Evolutionary conservation across 371 early-diverging fungal species (phyloP).

Genomic region (Choanephora cucurbitarum): DNA sequence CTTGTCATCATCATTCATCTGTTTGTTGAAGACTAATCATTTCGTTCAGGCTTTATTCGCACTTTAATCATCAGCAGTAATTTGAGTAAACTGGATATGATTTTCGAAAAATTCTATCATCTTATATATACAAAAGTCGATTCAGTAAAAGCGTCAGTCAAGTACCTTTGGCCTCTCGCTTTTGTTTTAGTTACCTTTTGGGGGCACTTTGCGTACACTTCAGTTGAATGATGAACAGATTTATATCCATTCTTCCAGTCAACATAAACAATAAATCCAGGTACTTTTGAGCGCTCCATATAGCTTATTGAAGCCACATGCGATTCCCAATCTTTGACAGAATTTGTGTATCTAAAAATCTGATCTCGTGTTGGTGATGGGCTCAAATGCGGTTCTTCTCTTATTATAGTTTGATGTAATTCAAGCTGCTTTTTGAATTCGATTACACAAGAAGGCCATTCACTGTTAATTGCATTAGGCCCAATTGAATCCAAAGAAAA

Average conservation of each 20-base stretch:
- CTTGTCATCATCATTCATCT: not conserved
- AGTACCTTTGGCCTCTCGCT: too few species aligned
- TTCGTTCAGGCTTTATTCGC: not conserved
- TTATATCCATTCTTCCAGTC: conserved; percentile 28
- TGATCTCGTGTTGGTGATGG: not conserved
- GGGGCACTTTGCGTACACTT: conserved; percentile 27
- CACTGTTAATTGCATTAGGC: conserved; percentile 1
- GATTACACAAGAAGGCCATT: conserved; percentile 20
- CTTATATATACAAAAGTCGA: not conserved
- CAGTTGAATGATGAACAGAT: conserved; percentile 24
- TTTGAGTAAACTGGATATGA: conserved; percentile 1
- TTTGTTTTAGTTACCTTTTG: conserved; percentile 15
- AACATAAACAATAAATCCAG: conserved; percentile 21
- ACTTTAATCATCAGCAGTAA: not conserved
- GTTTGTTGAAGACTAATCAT: not conserved
- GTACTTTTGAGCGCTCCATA: conserved; percentile 15
- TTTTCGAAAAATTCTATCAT: conserved; percentile 19
- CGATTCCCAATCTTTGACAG: conserved; percentile 20
- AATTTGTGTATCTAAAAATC: conserved; percentile 9
- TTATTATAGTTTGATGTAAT: too few species aligned
- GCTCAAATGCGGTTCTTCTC: not conserved
- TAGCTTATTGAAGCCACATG: conserved; percentile 15
- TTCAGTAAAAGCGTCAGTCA: not conserved
- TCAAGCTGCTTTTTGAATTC: conserved; percentile 1
- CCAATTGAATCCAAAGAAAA: not conserved